A percentile compares a stretch with the other conserved stretches of the same genome.
phyloP scores from a whole-genome alignment of 768 basidiomycete species.

The Xerocomellus intermedius region DNA sequence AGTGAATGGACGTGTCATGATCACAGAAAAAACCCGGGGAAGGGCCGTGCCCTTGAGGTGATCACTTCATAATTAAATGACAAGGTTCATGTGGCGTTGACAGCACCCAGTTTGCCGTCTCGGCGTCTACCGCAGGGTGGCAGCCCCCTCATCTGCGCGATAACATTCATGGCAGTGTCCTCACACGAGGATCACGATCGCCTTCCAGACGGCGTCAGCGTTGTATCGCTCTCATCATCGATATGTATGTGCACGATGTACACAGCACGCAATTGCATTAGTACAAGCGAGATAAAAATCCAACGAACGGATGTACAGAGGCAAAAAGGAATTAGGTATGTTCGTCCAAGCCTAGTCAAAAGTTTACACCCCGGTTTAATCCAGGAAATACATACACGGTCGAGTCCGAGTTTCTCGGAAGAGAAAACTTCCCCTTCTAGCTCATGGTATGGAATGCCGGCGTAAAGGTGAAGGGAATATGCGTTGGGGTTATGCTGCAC shows the following conservation, averaged over 20 bases:
- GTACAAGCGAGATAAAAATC: slow-evolving; percentile 10
- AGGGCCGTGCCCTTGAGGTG: slow-evolving; percentile 18
- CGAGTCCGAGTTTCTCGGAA: background rate
- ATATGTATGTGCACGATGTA: background rate
- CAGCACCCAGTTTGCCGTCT: slow-evolving; percentile 13
- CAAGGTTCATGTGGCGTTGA: slow-evolving; percentile 31
- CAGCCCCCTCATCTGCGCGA: background rate
- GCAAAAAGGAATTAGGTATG: slow-evolving; percentile 4
- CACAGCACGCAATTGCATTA: slow-evolving; percentile 12
- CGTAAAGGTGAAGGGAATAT: background rate
- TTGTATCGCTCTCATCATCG: background rate
- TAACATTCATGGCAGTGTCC: slow-evolving; percentile 11
- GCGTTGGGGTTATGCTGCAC: slow-evolving; percentile 9
- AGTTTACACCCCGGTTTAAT: slow-evolving; percentile 21
- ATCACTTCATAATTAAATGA: slow-evolving; percentile 15
- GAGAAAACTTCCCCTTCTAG: background rate
- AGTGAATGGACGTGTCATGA: slow-evolving; percentile 2
- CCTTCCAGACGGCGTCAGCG: background rate
- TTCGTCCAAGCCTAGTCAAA: slow-evolving; percentile 8
- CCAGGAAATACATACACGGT: slow-evolving; percentile 22
- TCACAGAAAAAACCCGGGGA: slow-evolving; percentile 11
- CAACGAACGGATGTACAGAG: slow-evolving; percentile 10
- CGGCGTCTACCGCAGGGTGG: slow-evolving; percentile 16
- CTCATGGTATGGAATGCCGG: background rate
- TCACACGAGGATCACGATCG: slow-evolving; percentile 15